Evolutionary conservation across 345 rosid genomes (phyloP), one percentile per base, ranked within the genome.

Genomic region (Physaria fendleri): DNA sequence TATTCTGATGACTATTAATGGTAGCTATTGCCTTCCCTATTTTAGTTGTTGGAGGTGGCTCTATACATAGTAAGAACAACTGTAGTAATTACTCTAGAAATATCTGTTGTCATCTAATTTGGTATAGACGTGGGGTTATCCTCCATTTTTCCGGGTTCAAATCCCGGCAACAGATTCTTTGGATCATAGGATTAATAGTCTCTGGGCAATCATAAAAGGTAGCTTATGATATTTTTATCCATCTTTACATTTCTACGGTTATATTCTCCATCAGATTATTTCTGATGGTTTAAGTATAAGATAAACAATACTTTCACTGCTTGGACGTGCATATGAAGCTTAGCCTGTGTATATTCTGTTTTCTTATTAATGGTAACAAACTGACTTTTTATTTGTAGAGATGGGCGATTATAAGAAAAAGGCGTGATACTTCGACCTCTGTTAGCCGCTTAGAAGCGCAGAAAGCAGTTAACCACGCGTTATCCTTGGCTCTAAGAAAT

Each of bases 101-200:
- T 67, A 63, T 78, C 87, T 74, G 82, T 85, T 88, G 89, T 84
- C 82, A 87, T 84, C 85, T 79, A 87, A 83, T 80, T 71, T 65
- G 83, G 83, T 77, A 64, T 71, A 79, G 85, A 84, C 79, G 81
- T 84, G 83, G 84, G 88, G 29, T 37, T 79, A 47, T 59, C 82
- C 85, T 13, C n/a, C 78, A 77, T 77, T 78, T 75, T 78, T 82
- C 86, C 80, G 77, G 95, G 88, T 86, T 83, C 85, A 71, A 83
- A 81, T 83, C 87, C 87, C 81, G 82, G 90, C 87, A 77, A 82
- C 81, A 74, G 88, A 79, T 62, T 49, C 28, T 21, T 11, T 51
- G 9, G 13, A 34, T 52, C 27, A 42, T n/a, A n/a, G 42, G 48
- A 37, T 33, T 17, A 24, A 32, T 65, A 41, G 28, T 69, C 56